Evolutionary conservation across 495 filamentous ascomycete genomes (phyloP), one percentile per base, ranked within the genome.

Genomic region (Podospora pseudoanserina): DNA sequence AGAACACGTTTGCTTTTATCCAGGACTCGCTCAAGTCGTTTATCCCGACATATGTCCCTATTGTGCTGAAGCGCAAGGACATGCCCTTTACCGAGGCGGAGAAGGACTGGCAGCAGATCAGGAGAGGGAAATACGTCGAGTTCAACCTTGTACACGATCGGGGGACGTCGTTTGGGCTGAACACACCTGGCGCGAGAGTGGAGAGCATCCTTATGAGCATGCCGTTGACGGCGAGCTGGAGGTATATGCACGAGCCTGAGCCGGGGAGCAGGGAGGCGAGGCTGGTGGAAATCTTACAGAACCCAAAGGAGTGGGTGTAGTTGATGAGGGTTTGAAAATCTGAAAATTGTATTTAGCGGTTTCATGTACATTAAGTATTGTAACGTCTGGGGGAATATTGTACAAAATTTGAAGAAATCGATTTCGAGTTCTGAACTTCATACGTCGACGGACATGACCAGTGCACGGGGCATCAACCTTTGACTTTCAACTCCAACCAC

Each of bases 71-170:
- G 72, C 82, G 95, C 64, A 99, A 96, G 82, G 91, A 97, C 68
- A 92, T 96, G 92, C 87, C 91, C 0, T 99, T 87, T 71, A 92
- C 91, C 0, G 88, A 88, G 15, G 81, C 86, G 66, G 91, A 97
- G 81, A 97, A 97, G 82, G 85, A 91, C 67, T 99, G 95, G 95
- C 95, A 99, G 78, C 95, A 98, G 82, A 83, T 99, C 68, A 86
- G 95, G 32, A 85, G 95, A 62, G 95, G 96, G 44, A 83, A 90
- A 71, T 99, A 99, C 79, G 96, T 99, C 28, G 95, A 99, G 78
- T 99, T 99, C 79, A 99, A 99, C 80, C 86, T 99, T 19, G 91
- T 99, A 60, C 93, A 99, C 80, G 95, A 99, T 81, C 88, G 95
- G 30, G 95, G 95, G 15, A 99, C 95, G 5, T 90, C 90, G 61